phyloP scores from a whole-genome alignment of 2,329 filamentous ascomycete genomes.

The Pyrenochaeta sp. region DNA sequence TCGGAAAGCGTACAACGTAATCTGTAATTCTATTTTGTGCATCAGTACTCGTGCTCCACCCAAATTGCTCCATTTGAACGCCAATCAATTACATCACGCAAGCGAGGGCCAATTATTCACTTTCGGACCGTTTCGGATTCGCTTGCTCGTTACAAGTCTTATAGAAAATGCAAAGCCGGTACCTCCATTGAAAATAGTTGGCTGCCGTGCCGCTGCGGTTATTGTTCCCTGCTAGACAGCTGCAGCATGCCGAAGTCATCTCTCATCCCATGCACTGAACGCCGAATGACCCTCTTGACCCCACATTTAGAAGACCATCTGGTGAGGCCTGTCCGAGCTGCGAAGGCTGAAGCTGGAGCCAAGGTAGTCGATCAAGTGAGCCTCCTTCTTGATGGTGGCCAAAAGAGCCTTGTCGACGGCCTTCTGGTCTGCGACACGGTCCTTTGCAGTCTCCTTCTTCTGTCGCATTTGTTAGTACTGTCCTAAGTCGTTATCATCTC shows the following conservation, averaged over 20 bases:
- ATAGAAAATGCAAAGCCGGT: slow-evolving; percentile 51
- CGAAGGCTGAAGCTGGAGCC: slow-evolving; percentile 96
- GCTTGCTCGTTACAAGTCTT: slow-evolving; percentile 52
- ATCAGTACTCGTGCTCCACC: slow-evolving; percentile 38
- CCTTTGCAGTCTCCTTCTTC: slow-evolving; percentile 97
- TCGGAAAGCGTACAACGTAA: slow-evolving; percentile 24
- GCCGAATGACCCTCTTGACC: slow-evolving; percentile 47
- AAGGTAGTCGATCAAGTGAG: slow-evolving; percentile 92
- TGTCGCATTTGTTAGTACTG: slow-evolving; percentile 53
- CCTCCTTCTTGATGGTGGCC: slow-evolving; percentile 97
- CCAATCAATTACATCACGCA: slow-evolving; percentile 45
- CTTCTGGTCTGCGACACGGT: slow-evolving; percentile 97
- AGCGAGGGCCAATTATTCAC: slow-evolving; percentile 44
- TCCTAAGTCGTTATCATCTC: background rate
- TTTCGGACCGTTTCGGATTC: slow-evolving; percentile 53
- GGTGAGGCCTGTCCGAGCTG: slow-evolving; percentile 99
- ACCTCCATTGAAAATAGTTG: slow-evolving; percentile 50
- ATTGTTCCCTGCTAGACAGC: slow-evolving; percentile 50
- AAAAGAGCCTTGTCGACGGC: slow-evolving; percentile 95
- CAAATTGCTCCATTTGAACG: slow-evolving; percentile 33
- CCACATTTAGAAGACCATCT: slow-evolving; percentile 91
- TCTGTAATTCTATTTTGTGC: slow-evolving; percentile 38
- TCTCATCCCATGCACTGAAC: slow-evolving; percentile 53
- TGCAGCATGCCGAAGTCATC: slow-evolving; percentile 50
- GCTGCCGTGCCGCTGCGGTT: slow-evolving; percentile 45